phyloP scores from a whole-genome alignment of 441 rosid genomes.

The Biscutella laevigata region DNA sequence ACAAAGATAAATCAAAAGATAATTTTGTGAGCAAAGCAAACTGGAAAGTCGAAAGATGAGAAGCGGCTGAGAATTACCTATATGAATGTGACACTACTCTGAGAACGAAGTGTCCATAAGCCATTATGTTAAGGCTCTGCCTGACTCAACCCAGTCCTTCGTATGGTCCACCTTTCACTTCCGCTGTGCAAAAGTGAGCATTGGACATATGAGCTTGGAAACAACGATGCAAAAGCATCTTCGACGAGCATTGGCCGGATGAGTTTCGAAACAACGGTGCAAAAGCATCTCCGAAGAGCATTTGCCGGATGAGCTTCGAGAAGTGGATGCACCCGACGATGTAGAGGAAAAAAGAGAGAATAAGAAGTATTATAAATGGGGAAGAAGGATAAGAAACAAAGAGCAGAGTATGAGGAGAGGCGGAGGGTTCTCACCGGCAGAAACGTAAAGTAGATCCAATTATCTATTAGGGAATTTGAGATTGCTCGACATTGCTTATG shows the following conservation, averaged over 20 bases:
- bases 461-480: too few species aligned
- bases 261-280: slow-evolving; percentile 16
- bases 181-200: slow-evolving; percentile 44
- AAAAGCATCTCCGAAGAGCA: slow-evolving; percentile 24
- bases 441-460: too few species aligned
- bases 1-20: neutral
- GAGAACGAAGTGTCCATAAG: slow-evolving; percentile 85
- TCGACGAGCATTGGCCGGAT: too few species aligned
- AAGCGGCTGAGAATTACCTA: slow-evolving; percentile 33
- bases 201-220: too few species aligned
- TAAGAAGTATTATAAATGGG: slow-evolving; percentile 1
- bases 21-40: neutral
- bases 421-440: slow-evolving; percentile 29
- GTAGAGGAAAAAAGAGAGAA: slow-evolving; percentile 2
- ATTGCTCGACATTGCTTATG: too few species aligned
- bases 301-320: slow-evolving; percentile 5
- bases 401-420: slow-evolving; percentile 14
- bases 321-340: slow-evolving; percentile 7
- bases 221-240: too few species aligned
- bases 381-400: slow-evolving; percentile 23
- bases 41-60: neutral
- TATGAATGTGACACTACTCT: slow-evolving; percentile 72
- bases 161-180: slow-evolving; percentile 63
- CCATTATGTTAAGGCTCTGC: slow-evolving; percentile 48
- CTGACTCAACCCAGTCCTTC: slow-evolving; percentile 62